A percentile compares a stretch with the other conserved stretches of the same genome.
These are phyloP conservation scores for Penicillium egyptiacum DNA, from an alignment of 495 filamentous ascomycete genomes.

Conservation along the genomic window DNA sequence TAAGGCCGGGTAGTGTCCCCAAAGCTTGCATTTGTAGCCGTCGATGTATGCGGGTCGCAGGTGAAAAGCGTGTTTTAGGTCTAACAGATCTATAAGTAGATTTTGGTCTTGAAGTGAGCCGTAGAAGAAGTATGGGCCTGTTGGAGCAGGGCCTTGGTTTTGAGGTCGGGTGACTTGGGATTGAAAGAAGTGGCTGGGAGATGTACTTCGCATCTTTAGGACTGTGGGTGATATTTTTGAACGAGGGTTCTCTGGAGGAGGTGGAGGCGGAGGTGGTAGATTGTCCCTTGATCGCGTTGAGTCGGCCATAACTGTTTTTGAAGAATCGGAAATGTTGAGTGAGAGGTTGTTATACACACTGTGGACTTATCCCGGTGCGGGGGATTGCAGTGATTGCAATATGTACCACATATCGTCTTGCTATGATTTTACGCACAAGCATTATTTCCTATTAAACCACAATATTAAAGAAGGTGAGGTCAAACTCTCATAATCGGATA, in stretches of 20 bases:
- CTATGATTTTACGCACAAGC: neutral
- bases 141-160: neutral
- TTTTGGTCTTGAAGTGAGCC: conserved; percentile 24
- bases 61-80: conserved; percentile 8
- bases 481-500: conserved; percentile 6
- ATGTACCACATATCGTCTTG: neutral
- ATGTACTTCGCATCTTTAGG: conserved; percentile 5
- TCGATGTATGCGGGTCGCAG: conserved; percentile 18
- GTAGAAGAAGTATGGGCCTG: conserved; percentile 33
- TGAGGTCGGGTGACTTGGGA: neutral
- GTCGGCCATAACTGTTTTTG: neutral
- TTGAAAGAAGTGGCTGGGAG: conserved; percentile 3
- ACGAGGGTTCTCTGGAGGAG: conserved; percentile 6
- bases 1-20: conserved; percentile 32
- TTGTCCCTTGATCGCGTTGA: neutral
- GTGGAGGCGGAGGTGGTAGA: conserved; percentile 14
- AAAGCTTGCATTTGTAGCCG: conserved; percentile 24
- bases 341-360: neutral
- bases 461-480: neutral
- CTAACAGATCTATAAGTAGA: conserved; percentile 21
- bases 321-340: neutral
- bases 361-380: neutral
- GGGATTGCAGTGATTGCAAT: neutral
- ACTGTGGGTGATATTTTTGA: conserved; percentile 6
- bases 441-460: neutral